A percentile compares a stretch with the other conserved stretches of the same genome.
Conservation (phyloP, 164 flowering plant species). For the Dillenia turbinata region DNA sequence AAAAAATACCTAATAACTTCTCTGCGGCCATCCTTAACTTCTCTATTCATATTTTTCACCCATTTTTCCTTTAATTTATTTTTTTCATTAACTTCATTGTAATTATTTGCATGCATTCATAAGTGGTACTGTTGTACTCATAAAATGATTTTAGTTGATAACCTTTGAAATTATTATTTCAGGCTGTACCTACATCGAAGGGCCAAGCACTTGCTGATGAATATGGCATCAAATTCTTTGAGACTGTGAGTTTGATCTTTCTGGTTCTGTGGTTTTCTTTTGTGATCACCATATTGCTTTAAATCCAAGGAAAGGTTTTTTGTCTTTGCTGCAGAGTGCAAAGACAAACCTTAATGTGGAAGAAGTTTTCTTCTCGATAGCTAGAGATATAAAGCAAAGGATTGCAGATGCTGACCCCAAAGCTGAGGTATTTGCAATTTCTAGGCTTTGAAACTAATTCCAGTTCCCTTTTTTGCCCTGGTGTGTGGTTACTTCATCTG, state of each 20-base stretch:
- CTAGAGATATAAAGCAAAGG: constrained; percentile 81
- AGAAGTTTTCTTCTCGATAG: constrained; percentile 78
- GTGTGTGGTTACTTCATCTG: background rate
- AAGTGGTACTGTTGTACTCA: background rate
- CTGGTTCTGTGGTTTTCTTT: background rate
- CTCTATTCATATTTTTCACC: background rate
- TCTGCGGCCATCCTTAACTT: background rate
- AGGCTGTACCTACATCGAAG: constrained; percentile 84
- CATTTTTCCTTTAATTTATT: background rate
- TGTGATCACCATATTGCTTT: background rate
- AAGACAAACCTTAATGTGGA: constrained; percentile 80
- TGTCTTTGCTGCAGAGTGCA: constrained; percentile 53
- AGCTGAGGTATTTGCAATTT: constrained; percentile 38
- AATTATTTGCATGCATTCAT: background rate
- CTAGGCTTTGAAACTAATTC: too few relatives aligned
- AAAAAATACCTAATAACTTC: too few relatives aligned
- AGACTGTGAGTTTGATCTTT: constrained; percentile 50
- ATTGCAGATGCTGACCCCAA: constrained; percentile 61
- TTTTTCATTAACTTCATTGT: background rate
- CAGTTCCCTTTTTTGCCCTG: background rate
- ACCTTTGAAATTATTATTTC: background rate
- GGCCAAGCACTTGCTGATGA: constrained; percentile 90
- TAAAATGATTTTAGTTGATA: background rate
- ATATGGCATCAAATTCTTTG: constrained; percentile 74
- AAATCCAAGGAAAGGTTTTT: constrained; percentile 5